Evolutionary conservation across 768 basidiomycete genomes (phyloP), one percentile per base, ranked within the genome.

Genomic region (Pisolithus marmoratus): DNA sequence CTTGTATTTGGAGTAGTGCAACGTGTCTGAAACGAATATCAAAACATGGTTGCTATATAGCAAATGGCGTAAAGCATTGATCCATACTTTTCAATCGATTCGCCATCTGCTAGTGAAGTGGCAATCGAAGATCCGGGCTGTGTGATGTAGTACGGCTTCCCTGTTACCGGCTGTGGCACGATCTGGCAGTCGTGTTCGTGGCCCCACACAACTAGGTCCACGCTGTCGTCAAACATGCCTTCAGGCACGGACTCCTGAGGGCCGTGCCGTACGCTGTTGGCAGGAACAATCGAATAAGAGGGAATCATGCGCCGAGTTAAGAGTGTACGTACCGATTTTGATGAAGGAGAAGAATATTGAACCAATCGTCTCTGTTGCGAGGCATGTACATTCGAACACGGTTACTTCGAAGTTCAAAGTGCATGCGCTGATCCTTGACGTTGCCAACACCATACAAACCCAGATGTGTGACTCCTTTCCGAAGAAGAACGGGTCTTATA

Each of bases 131-230:
- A 94, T 2, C 96, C 96, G 4, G 96, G 96, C 67, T 99, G 96
- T 2, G 85, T 81, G 61, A 99, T 93, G 61, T 80, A 84, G 70
- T 99, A 99, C 15, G 79, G 79, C 67, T 95, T 94, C 12, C 90
- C 93, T 4, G 91, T 85, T 8, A 99, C 95, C 5, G 83, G 79
- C 61, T 96, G 92, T 1, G 96, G 95, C 2, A 83, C 74, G 49
- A 95, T 89, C 27, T 94, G 82, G 62, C 95, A 98, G 67, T 98
- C 96, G 64, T 99, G 96, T 67, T 99, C 96, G 66, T 99, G 96
- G 7, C 96, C 96, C 96, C 96, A 99, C 2, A 99, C 76, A 7
- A 99, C 90, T 15, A 99, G 78, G 60, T 97, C 84, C 34, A 97
- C 78, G 60, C 84, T 87, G 63, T 99, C 92, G 63, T 98, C 95